phyloP scores from a whole-genome alignment of 345 rosid genomes.

The Hibiscus syriacus region DNA sequence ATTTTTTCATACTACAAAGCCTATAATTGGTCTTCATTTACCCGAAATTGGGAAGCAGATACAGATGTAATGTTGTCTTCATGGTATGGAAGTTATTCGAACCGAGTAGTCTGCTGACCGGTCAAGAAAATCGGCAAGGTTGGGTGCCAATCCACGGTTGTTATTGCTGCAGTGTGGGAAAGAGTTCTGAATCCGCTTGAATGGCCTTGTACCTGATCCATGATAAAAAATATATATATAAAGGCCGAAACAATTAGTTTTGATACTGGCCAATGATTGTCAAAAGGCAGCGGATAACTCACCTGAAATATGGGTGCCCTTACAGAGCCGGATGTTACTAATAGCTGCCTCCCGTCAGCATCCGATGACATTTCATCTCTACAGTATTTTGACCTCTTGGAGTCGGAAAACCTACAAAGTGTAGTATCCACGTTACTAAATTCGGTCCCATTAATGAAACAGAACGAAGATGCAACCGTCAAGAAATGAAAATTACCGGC shows the following conservation, averaged over 20 bases:
- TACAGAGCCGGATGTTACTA: constrained; percentile 45
- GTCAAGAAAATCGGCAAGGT: constrained; percentile 60
- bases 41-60: background rate
- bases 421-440: background rate
- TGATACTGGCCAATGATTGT: background rate
- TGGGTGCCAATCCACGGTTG: constrained; percentile 76
- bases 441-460: background rate
- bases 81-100: constrained; percentile 43
- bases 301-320: constrained; percentile 66
- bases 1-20: background rate
- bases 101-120: constrained; percentile 68
- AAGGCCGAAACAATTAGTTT: background rate
- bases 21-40: background rate
- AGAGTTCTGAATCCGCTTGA: constrained; percentile 51
- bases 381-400: constrained; percentile 22
- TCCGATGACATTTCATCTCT: constrained; percentile 64
- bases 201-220: constrained; percentile 42
- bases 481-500: constrained; percentile 32
- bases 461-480: background rate
- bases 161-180: constrained; percentile 51
- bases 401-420: constrained; percentile 27
- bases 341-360: constrained; percentile 40
- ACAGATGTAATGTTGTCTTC: background rate
- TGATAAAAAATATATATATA: background rate
- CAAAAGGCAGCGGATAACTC: too few species aligned